A percentile compares a stretch with the other conserved stretches of the same genome.
Evolutionary conservation across 176 grass and related monocot species (phyloP).

Genomic region (Bolboschoenus planiculmis): DNA sequence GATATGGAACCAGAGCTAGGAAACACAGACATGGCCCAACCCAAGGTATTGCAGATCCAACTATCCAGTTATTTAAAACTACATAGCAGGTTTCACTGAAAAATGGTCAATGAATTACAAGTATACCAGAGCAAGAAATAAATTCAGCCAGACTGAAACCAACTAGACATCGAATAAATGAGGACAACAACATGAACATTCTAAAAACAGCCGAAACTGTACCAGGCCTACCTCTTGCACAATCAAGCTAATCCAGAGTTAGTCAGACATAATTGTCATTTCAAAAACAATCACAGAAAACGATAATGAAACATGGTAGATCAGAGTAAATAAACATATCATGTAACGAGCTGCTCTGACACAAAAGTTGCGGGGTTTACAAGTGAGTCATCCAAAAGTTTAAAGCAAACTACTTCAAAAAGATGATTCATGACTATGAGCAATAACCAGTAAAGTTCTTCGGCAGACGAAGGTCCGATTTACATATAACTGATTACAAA

Average conservation of each 20-base stretch:
- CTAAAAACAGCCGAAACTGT: not conserved
- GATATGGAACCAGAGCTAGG: no score
- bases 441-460: not conserved
- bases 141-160: not conserved
- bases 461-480: not conserved
- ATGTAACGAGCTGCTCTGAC: not conserved
- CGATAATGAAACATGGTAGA: not conserved
- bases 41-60: not conserved
- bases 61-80: not conserved
- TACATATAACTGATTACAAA: slow-evolving; percentile 6
- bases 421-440: not conserved
- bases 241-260: not conserved
- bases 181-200: not conserved
- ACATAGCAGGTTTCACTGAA: not conserved
- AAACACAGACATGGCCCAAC: not conserved
- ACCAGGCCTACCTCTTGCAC: not conserved
- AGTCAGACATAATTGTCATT: not conserved
- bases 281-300: not conserved
- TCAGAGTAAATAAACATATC: not conserved
- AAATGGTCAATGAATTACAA: not conserved
- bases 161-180: not conserved
- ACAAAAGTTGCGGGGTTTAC: not conserved
- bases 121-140: not conserved
- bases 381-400: not conserved
- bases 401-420: not conserved